Percentiles rank a stretch among this genome's conserved stretches.
These are phyloP conservation scores for Nissolia schottii DNA, from an alignment of 306 rosid genomes.

Conservation along the genomic window DNA sequence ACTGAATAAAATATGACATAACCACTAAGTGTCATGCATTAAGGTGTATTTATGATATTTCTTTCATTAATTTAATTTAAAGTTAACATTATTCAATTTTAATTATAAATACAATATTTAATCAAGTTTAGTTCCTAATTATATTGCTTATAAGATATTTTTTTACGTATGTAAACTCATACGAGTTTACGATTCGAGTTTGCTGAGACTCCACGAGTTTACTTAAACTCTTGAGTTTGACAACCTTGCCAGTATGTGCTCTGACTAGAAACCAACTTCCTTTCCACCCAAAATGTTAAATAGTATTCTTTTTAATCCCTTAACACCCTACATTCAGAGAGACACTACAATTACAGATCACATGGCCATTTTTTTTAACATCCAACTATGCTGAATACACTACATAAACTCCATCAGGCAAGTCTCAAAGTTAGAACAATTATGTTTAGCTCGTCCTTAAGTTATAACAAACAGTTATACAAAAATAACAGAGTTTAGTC, in stretches of 20 bases:
- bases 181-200: too few relatives aligned
- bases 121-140: too few relatives aligned
- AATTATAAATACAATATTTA: too few relatives aligned
- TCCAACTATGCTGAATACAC: neutral
- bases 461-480: neutral
- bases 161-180: too few relatives aligned
- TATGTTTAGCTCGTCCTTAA: neutral
- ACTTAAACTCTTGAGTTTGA: too few relatives aligned
- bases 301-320: neutral
- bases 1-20: too few relatives aligned
- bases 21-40: too few relatives aligned
- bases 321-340: conserved; percentile 1
- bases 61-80: too few relatives aligned
- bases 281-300: conserved; percentile 1
- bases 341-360: neutral
- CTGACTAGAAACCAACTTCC: conserved; percentile 8
- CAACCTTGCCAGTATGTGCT: conserved; percentile 16
- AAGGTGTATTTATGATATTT: too few relatives aligned
- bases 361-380: neutral
- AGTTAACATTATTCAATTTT: too few relatives aligned
- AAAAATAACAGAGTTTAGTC: neutral
- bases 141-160: too few relatives aligned
- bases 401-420: neutral
- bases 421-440: conserved; percentile 1
- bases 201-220: too few relatives aligned